Evolutionary conservation across 805 yeast genomes (phyloP).

Genomic region (Priceomyces castillae): DNA sequence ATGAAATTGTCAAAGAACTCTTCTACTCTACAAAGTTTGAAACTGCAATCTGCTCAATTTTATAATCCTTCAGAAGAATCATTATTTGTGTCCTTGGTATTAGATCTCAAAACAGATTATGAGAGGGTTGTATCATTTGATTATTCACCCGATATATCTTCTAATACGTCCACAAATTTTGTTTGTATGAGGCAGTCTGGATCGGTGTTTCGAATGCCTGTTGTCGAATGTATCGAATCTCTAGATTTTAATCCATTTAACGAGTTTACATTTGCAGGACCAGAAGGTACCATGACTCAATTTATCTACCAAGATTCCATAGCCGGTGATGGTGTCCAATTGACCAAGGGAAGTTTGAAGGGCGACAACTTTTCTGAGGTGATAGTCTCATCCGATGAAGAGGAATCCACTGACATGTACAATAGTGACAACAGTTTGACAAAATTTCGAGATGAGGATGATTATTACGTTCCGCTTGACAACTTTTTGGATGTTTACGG

Average conservation of each 20-base stretch:
- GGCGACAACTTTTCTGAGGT: slow-evolving; percentile 18
- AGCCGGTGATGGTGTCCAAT: slow-evolving; percentile 7
- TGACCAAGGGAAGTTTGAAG: slow-evolving; percentile 9
- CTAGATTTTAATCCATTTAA: slow-evolving; percentile 66
- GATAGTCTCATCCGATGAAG: slow-evolving; percentile 27
- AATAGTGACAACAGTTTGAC: slow-evolving; percentile 8
- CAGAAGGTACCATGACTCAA: slow-evolving; percentile 50
- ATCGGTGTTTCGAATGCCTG: slow-evolving; percentile 76
- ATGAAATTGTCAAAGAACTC: slow-evolving; percentile 8
- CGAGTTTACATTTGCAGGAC: slow-evolving; percentile 60
- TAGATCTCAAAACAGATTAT: slow-evolving; percentile 69
- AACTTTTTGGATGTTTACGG: slow-evolving; percentile 32
- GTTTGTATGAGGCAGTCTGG: slow-evolving; percentile 93
- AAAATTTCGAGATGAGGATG: slow-evolving; percentile 16
- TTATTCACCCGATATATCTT: slow-evolving; percentile 56
- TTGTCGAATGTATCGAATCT: slow-evolving; percentile 61
- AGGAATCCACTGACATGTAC: slow-evolving; percentile 12
- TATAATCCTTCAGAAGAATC: slow-evolving; percentile 49
- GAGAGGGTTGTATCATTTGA: slow-evolving; percentile 86
- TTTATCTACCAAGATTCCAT: slow-evolving; percentile 31
- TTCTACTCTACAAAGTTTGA: slow-evolving; percentile 22
- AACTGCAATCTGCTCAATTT: slow-evolving; percentile 35
- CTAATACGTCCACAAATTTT: slow-evolving; percentile 57
- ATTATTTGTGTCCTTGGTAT: slow-evolving; percentile 71
- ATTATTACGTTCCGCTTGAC: slow-evolving; percentile 27